A percentile compares a stretch with the other conserved stretches of the same genome.
Evolutionary conservation across 2,329 filamentous ascomycete species (phyloP).

Genomic region (Arthrobotrys sphaeroides): DNA sequence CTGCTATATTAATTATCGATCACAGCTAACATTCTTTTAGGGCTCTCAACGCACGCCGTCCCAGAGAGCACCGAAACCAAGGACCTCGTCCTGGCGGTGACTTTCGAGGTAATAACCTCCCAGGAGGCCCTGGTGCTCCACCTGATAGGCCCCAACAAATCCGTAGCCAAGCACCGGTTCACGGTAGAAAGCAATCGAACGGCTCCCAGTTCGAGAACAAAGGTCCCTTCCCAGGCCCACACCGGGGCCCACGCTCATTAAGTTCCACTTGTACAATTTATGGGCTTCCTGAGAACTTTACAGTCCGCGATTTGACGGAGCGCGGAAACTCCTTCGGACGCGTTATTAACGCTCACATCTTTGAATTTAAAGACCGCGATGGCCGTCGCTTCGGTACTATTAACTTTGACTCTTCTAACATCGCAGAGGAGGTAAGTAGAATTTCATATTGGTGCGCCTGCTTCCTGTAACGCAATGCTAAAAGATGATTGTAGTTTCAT

Average conservation of each 20-base stretch:
- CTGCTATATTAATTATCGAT: background rate
- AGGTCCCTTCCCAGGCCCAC: background rate
- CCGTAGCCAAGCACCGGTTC: slow-evolving; percentile 21
- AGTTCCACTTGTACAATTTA: slow-evolving; percentile 50
- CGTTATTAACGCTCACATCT: slow-evolving; percentile 48
- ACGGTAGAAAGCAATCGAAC: slow-evolving; percentile 24
- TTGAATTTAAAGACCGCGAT: slow-evolving; percentile 44
- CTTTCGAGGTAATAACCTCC: background rate
- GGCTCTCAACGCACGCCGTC: slow-evolving; percentile 46
- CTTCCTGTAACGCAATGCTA: background rate
- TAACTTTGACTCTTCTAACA: slow-evolving; percentile 36
- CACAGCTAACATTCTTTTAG: slow-evolving; percentile 1
- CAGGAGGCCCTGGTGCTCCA: slow-evolving; percentile 9
- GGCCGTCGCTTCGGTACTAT: slow-evolving; percentile 47
- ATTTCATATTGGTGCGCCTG: background rate
- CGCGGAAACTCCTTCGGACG: slow-evolving; percentile 29
- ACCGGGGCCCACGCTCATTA: background rate
- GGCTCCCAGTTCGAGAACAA: slow-evolving; percentile 32
- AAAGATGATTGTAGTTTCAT: slow-evolving; percentile 20
- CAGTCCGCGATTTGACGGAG: slow-evolving; percentile 21
- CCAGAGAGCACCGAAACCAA: slow-evolving; percentile 16
- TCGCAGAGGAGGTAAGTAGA: slow-evolving; percentile 42
- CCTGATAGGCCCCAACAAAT: slow-evolving; percentile 27
- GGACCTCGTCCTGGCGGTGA: slow-evolving; percentile 15
- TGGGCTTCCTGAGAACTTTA: slow-evolving; percentile 35